Conservation (phyloP, 352 stramenopile species). For the Globisporangium paroecandrum region DNA sequence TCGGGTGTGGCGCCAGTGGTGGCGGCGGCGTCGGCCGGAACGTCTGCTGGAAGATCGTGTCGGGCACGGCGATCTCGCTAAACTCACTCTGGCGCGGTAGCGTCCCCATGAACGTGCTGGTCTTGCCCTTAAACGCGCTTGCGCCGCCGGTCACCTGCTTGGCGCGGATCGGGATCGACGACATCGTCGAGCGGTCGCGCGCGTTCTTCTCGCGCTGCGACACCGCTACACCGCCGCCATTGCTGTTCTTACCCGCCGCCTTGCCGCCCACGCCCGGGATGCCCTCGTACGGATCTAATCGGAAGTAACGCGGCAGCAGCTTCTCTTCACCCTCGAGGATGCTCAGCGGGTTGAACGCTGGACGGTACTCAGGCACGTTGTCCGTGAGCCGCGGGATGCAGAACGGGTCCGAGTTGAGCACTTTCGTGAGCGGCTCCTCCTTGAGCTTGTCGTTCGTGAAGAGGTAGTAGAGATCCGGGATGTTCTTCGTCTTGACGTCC, state of each 20-base stretch:
- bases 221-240: neutral
- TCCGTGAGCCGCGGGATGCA: conserved; percentile 72
- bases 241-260: neutral
- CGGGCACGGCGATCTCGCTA: conserved; percentile 43
- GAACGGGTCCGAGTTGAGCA: conserved; percentile 60
- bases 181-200: conserved; percentile 10
- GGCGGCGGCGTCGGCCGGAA: conserved; percentile 18
- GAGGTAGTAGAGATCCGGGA: conserved; percentile 51
- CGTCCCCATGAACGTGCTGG: conserved; percentile 54
- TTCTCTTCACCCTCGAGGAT: conserved; percentile 69
- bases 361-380: conserved; percentile 67
- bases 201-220: conserved; percentile 8
- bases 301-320: conserved; percentile 63
- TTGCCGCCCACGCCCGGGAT: conserved; percentile 15
- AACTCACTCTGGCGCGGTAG: conserved; percentile 54
- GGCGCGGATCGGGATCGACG: conserved; percentile 10
- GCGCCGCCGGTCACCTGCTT: neutral
- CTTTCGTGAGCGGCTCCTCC: conserved; percentile 40
- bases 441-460: conserved; percentile 70
- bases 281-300: conserved; percentile 38
- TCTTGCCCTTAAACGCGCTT: conserved; percentile 27
- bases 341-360: conserved; percentile 64
- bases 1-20: conserved; percentile 11
- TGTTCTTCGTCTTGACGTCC: conserved; percentile 21
- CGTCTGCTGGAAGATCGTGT: conserved; percentile 43